phyloP scores from a whole-genome alignment of 1,284 basidiomycete genomes.

The Cutaneotrichosporon spelunceum region DNA sequence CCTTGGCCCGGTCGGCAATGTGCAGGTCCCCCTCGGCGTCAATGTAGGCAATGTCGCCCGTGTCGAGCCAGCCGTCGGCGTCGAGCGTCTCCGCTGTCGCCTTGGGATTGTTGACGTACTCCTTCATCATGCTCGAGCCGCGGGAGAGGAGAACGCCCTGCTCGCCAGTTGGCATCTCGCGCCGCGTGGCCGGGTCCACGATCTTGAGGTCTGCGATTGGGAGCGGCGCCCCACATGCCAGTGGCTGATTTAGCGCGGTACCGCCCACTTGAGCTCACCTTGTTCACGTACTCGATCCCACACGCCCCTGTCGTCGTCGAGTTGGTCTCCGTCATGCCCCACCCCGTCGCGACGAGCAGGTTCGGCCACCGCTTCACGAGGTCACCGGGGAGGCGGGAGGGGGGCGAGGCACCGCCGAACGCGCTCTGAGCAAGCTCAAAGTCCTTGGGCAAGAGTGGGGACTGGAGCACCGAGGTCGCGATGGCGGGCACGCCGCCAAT shows the following conservation, averaged over 20 bases:
- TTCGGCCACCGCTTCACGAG: constrained; percentile 36
- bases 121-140: constrained; percentile 47
- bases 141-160: constrained; percentile 36
- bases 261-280: constrained; percentile 22
- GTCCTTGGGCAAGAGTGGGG: constrained; percentile 31
- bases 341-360: constrained; percentile 27
- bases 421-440: constrained; percentile 35
- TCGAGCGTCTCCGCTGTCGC: constrained; percentile 38
- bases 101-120: constrained; percentile 39
- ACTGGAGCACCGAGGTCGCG: constrained; percentile 37
- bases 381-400: constrained; percentile 33
- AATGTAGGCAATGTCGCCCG: constrained; percentile 40
- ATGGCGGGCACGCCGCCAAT: constrained; percentile 48
- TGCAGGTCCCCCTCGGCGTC: constrained; percentile 42
- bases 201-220: constrained; percentile 39
- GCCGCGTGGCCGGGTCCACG: constrained; percentile 33
- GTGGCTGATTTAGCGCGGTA: constrained; percentile 5
- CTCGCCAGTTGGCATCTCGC: constrained; percentile 26
- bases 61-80: constrained; percentile 46
- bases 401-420: constrained; percentile 45
- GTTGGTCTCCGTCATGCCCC: constrained; percentile 48
- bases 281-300: constrained; percentile 38
- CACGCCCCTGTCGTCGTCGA: constrained; percentile 36
- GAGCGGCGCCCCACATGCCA: constrained; percentile 30
- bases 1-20: constrained; percentile 41